Evolutionary conservation across 106 monocot species (phyloP), one percentile per base, ranked within the genome.

Genomic region (Allium cepa): DNA sequence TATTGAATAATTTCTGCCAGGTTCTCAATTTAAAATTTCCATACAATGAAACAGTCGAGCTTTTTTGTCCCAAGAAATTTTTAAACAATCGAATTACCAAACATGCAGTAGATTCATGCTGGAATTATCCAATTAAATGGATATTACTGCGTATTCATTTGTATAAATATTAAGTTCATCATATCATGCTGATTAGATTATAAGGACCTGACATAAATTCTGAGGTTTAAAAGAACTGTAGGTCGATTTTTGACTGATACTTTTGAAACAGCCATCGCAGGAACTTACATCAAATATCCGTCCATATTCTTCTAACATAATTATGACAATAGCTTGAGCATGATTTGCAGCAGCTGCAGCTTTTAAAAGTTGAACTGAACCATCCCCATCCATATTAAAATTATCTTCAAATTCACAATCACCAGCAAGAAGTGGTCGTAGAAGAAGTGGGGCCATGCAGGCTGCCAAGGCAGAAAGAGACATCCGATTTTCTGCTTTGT

Each of bases 291-390:
- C 81, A 77, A 97, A 97, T 78, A 97, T 87, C 8, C 69, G 81
- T 50, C 85, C 82, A 77, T 80, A 90, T 59, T 92, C 88, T 72
- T 97, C 97, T 8, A 97, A 71, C 51, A 97, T 64, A 73, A 87
- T 85, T 64, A 89, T 90, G 48, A 90, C 84, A 78, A 97, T 97
- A 61, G 83, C 84, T 77, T 97, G 92, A 64, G 97, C 97, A 87
- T 92, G 88, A 77, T 97, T 97, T 60, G 97, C 97, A 71, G 97
- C 97, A 26, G 97, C 97, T 55, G 97, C 97, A 83, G 97, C 97
- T 79, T 90, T 81, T 59, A 97, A 67, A 60, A 97, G 86, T 74
- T 97, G 92, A 60, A 92, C 63, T 66, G 92, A 97, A 78, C 83
- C 81, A 88, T 92, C 92, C 6, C 92, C 87, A 53, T 76, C 85